A percentile compares a stretch with the other conserved stretches of the same genome.
Conservation (phyloP, 2,329 filamentous ascomycete genomes). For the Chaetomiaceae sp. region DNA sequence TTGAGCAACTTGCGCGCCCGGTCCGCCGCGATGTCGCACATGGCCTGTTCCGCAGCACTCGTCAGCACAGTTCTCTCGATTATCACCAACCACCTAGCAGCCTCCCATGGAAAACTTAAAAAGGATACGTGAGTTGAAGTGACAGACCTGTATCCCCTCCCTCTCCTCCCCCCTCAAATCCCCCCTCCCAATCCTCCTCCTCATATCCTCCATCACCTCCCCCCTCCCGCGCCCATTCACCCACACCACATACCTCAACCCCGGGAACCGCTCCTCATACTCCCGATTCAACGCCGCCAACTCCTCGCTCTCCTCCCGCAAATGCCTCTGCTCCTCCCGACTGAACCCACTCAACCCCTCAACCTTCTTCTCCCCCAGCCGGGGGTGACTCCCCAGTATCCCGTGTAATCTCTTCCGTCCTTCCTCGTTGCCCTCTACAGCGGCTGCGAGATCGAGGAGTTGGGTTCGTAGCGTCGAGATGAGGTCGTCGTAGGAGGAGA, state of each 20-base stretch:
- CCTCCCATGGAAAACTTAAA: slow-evolving; percentile 1
- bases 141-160: slow-evolving; percentile 67
- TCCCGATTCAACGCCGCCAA: slow-evolving; percentile 64
- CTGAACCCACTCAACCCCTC: slow-evolving; percentile 62
- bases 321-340: slow-evolving; percentile 72
- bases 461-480: slow-evolving; percentile 62
- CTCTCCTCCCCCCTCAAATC: slow-evolving; percentile 64
- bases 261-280: slow-evolving; percentile 78
- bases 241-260: slow-evolving; percentile 84
- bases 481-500: slow-evolving; percentile 64
- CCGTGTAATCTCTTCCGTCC: slow-evolving; percentile 58
- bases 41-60: slow-evolving; percentile 57
- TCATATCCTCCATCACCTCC: slow-evolving; percentile 80
- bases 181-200: slow-evolving; percentile 62
- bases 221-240: slow-evolving; percentile 75
- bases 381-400: slow-evolving; percentile 77
- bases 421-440: slow-evolving; percentile 21
- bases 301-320: slow-evolving; percentile 52
- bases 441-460: slow-evolving; percentile 50
- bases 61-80: not conserved
- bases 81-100: too few species aligned
- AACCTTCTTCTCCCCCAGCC: slow-evolving; percentile 71
- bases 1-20: slow-evolving; percentile 60
- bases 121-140: slow-evolving; percentile 4
- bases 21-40: slow-evolving; percentile 87